Percentiles rank a stretch among this genome's conserved stretches.
Conservation (phyloP, 83 land plant species). For the Picea abies region DNA sequence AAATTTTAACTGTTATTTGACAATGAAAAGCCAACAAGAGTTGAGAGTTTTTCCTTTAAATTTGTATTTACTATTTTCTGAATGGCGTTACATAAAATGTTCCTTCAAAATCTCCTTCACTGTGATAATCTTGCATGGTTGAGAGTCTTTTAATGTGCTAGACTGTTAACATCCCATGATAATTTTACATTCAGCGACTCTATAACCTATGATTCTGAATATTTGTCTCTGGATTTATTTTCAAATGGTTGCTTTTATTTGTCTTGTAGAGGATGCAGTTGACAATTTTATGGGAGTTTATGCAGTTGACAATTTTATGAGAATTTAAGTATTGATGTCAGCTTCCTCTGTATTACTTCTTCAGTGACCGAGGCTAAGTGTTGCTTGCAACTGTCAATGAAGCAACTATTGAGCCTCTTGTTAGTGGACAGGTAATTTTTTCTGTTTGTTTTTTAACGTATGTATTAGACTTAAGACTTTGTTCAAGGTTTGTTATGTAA, state of each 20-base stretch:
- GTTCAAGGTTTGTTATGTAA: not conserved
- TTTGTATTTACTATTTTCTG: not conserved
- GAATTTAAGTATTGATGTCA: not conserved
- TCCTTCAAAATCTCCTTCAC: not conserved
- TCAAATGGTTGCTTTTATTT: not conserved
- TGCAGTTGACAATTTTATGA: not conserved
- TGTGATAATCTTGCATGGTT: not conserved
- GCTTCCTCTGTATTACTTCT: not conserved
- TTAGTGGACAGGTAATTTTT: conserved; percentile 75
- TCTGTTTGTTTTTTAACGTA: not conserved
- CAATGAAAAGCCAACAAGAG: not conserved
- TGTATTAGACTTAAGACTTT: too few relatives aligned
- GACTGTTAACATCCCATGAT: not conserved
- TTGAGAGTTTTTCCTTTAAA: not conserved
- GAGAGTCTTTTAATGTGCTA: not conserved
- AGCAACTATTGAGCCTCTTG: conserved; percentile 76
- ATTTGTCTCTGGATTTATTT: not conserved
- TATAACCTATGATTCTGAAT: not conserved
- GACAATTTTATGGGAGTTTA: not conserved
- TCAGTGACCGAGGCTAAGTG: conserved; percentile 86
- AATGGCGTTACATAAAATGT: not conserved
- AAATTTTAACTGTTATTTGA: not conserved
- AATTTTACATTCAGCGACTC: not conserved
- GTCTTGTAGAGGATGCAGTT: not conserved
- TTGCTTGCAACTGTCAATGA: conserved; percentile 88